Conservation (phyloP, 164 flowering plant genomes). For the Vitis labrusca region DNA sequence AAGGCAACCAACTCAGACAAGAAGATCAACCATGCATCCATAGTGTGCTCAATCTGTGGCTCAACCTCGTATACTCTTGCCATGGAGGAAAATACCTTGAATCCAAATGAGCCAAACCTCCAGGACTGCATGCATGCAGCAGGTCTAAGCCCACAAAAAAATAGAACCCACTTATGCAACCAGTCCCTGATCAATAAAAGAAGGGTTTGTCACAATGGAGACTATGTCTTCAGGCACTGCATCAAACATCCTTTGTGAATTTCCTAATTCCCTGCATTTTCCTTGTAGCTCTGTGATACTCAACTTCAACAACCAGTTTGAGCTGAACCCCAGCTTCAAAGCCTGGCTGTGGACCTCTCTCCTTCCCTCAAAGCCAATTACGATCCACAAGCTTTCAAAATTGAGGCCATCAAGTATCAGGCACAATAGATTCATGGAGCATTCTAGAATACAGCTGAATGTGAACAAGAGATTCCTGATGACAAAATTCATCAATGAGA, state of each 20-base stretch:
- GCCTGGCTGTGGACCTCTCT: conserved; percentile 31
- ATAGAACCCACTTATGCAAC: conserved; percentile 19
- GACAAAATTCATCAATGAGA: conserved; percentile 31
- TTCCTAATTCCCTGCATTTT: conserved; percentile 30
- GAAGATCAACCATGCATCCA: conserved; percentile 48
- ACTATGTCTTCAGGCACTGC: conserved; percentile 33
- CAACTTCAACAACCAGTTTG: conserved; percentile 18
- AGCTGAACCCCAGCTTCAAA: conserved; percentile 27
- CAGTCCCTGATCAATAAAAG: conserved; percentile 24
- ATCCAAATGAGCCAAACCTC: conserved; percentile 40
- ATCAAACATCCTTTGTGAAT: conserved; percentile 24
- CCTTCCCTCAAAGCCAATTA: conserved; percentile 24
- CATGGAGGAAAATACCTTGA: conserved; percentile 35
- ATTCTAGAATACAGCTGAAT: conserved; percentile 21
- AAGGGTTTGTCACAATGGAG: conserved; percentile 28
- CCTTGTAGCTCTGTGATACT: conserved; percentile 36
- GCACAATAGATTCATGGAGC: conserved; percentile 13
- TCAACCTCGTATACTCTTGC: conserved; percentile 24
- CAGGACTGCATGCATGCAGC: conserved; percentile 43
- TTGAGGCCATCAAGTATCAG: conserved; percentile 25
- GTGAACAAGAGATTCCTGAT: conserved; percentile 19
- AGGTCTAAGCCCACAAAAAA: conserved; percentile 7
- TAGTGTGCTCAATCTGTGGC: conserved; percentile 46
- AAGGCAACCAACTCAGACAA: conserved; percentile 40
- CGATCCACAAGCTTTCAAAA: conserved; percentile 29